phyloP scores from a whole-genome alignment of 2,329 filamentous ascomycete genomes.

The Pochonia chlamydosporia region DNA sequence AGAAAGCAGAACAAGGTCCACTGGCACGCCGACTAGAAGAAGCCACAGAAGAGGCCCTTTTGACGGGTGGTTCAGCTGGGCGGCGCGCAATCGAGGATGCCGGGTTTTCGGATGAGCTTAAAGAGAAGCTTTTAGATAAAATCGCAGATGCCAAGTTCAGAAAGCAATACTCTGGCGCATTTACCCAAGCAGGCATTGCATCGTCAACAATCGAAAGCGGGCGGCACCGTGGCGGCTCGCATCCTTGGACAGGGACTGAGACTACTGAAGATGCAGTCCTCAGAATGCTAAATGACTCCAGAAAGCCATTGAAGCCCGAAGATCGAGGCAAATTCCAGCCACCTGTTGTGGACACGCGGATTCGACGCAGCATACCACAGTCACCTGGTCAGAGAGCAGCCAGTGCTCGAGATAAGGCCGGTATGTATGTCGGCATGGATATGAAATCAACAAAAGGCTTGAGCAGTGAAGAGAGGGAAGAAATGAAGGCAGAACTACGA shows the following conservation, averaged over 20 bases:
- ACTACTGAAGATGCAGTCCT: slow-evolving; percentile 67
- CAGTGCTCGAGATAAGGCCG: slow-evolving; percentile 51
- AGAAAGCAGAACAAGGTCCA: slow-evolving; percentile 28
- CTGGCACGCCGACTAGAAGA: slow-evolving; percentile 54
- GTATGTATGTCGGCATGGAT: slow-evolving; percentile 44
- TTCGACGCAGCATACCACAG: slow-evolving; percentile 32
- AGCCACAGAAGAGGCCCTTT: slow-evolving; percentile 57
- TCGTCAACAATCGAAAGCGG: slow-evolving; percentile 51
- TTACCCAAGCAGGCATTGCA: slow-evolving; percentile 43
- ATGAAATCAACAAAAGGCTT: slow-evolving; percentile 45
- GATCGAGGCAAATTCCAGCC: slow-evolving; percentile 41
- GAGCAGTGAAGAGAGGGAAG: slow-evolving; percentile 66
- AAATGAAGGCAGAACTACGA: slow-evolving; percentile 65
- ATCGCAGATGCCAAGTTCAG: slow-evolving; percentile 50
- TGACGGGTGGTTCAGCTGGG: slow-evolving; percentile 54
- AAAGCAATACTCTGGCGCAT: slow-evolving; percentile 41
- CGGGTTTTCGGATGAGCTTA: slow-evolving; percentile 59
- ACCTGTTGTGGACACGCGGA: slow-evolving; percentile 46
- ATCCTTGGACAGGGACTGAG: slow-evolving; percentile 77
- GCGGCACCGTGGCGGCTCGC: slow-evolving; percentile 58
- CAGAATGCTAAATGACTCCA: slow-evolving; percentile 78
- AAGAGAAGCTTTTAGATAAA: slow-evolving; percentile 50
- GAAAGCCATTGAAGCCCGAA: slow-evolving; percentile 57
- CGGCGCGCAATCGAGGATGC: slow-evolving; percentile 54
- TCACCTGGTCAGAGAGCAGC: slow-evolving; percentile 43